These are phyloP conservation scores for Zygosaccharomyces sapae DNA, from an alignment of 1,139 yeast genomes.

Conservation along the genomic window DNA sequence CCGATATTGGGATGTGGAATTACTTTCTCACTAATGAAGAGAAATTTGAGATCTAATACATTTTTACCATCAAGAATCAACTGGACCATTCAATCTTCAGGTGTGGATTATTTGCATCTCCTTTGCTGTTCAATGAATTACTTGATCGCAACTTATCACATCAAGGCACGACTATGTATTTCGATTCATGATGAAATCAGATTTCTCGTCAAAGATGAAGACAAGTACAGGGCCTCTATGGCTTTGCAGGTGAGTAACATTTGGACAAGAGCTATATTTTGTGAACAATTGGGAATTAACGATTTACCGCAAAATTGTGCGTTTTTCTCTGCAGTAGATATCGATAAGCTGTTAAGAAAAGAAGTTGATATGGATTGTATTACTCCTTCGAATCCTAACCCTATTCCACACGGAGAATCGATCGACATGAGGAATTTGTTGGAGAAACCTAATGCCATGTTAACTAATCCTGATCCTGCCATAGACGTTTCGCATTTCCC, in stretches of 20 bases:
- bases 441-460: conserved; percentile 32
- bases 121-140: conserved; percentile 86
- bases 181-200: conserved; percentile 97
- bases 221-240: conserved; percentile 70
- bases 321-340: conserved; percentile 89
- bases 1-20: conserved; percentile 94
- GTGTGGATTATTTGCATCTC: conserved; percentile 91
- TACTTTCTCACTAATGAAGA: conserved; percentile 71
- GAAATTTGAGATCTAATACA: conserved; percentile 59
- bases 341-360: conserved; percentile 81
- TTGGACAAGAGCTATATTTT: conserved; percentile 96
- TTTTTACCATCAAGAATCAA: conserved; percentile 89
- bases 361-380: conserved; percentile 86
- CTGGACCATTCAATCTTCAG: conserved; percentile 98
- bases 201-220: conserved; percentile 68
- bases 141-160: conserved; percentile 54
- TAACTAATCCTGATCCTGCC: conserved; percentile 20
- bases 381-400: conserved; percentile 75
- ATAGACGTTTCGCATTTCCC: conserved; percentile 23
- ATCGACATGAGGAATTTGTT: conserved; percentile 56
- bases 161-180: conserved; percentile 76
- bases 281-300: conserved; percentile 83
- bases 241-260: conserved; percentile 83
- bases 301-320: conserved; percentile 95
- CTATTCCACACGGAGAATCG: conserved; percentile 79